phyloP scores from a whole-genome alignment of 2,329 filamentous ascomycete genomes.

The Emmonsiellopsis sp. region DNA sequence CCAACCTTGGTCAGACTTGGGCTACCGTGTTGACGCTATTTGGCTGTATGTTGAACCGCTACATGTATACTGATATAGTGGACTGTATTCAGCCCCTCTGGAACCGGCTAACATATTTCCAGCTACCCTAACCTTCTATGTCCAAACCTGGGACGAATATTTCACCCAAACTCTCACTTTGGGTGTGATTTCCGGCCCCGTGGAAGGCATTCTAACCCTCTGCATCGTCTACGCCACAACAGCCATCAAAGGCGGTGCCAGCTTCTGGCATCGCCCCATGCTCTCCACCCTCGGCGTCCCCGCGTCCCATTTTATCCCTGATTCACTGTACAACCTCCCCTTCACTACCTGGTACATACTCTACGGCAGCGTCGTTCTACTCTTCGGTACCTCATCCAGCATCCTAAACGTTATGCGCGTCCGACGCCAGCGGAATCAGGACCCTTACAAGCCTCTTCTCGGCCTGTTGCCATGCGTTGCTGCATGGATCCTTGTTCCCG shows the following conservation, averaged over 20 bases:
- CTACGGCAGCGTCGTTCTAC: conserved; percentile 70
- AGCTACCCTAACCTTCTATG: conserved; percentile 92
- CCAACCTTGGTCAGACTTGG: conserved; percentile 92
- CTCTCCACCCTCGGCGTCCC: conserved; percentile 61
- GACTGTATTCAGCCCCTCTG: not conserved
- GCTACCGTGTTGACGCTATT: conserved; percentile 75
- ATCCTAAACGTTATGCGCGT: conserved; percentile 76
- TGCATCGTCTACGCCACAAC: conserved; percentile 75
- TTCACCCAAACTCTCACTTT: conserved; percentile 93
- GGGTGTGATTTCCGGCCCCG: conserved; percentile 84
- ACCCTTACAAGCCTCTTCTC: conserved; percentile 57
- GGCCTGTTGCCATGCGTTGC: conserved; percentile 74
- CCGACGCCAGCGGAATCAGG: conserved; percentile 62
- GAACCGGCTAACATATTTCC: conserved; percentile 1
- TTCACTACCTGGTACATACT: conserved; percentile 92
- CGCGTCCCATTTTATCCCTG: conserved; percentile 54
- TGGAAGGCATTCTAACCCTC: conserved; percentile 84
- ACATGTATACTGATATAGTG: not conserved
- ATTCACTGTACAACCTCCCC: conserved; percentile 63
- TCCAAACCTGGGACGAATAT: conserved; percentile 99
- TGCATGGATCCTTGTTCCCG: conserved; percentile 65
- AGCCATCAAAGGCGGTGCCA: conserved; percentile 73
- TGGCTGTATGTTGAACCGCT: conserved; percentile 51
- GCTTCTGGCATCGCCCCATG: conserved; percentile 87
- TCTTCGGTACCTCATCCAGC: conserved; percentile 68